A percentile compares a stretch with the other conserved stretches of the same genome.
Evolutionary conservation across 225 moss, liverwort and hornwort species (phyloP).

Genomic region (Marchantia paleacea): DNA sequence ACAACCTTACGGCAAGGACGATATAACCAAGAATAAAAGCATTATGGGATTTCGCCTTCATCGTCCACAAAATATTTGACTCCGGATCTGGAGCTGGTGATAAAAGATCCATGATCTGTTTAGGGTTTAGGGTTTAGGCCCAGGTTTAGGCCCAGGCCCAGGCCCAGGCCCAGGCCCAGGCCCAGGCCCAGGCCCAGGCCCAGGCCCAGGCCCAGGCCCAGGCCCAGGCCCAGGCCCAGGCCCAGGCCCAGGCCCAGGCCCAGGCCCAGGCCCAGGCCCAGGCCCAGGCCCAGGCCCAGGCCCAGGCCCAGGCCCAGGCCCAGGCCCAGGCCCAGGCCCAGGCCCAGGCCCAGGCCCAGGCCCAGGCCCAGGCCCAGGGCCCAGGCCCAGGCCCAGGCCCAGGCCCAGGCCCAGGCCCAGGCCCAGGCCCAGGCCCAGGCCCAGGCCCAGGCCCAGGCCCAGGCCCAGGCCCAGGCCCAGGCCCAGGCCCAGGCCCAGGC

Average conservation of each 20-base stretch:
- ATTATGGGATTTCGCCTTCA: too few species aligned
- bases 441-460: neutral
- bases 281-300: conserved; percentile 12
- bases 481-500: conserved; percentile 18
- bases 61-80: too few species aligned
- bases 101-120: too few species aligned
- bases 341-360: conserved; percentile 12
- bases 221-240: conserved; percentile 23
- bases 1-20: too few species aligned
- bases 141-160: conserved; percentile 19
- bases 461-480: conserved; percentile 20
- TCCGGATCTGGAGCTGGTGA: too few species aligned
- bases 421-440: conserved; percentile 7
- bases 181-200: conserved; percentile 7
- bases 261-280: conserved; percentile 20
- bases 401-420: neutral
- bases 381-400: conserved; percentile 13
- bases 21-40: too few species aligned
- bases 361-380: conserved; percentile 6
- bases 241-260: conserved; percentile 13
- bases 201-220: conserved; percentile 1
- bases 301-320: neutral
- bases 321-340: conserved; percentile 10
- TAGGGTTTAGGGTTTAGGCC: conserved; percentile 8
- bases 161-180: conserved; percentile 25